Percentiles rank a stretch among this genome's conserved stretches.
Evolutionary conservation across 2,329 filamentous ascomycete genomes (phyloP).

Genomic region (Colletotrichum sp.): DNA sequence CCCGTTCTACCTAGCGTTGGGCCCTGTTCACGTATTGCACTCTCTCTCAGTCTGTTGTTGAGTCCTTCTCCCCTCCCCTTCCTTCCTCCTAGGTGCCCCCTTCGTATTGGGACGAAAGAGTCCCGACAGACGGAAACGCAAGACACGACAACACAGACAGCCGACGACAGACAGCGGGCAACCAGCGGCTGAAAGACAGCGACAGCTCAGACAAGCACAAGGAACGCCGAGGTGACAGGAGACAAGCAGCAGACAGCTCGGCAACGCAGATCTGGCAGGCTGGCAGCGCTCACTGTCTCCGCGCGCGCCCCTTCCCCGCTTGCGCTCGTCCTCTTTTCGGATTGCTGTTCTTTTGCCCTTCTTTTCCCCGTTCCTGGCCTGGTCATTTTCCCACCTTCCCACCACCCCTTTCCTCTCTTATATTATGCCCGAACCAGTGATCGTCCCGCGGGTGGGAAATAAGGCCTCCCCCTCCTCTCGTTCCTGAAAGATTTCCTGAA

Average conservation of each 20-base stretch:
- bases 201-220: not conserved
- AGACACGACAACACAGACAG: not conserved
- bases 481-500: not conserved
- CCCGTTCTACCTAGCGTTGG: not conserved
- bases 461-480: constrained; percentile 1
- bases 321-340: not conserved
- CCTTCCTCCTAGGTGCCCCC: not conserved
- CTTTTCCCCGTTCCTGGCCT: not conserved
- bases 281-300: not conserved
- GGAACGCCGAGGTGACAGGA: constrained; percentile 13
- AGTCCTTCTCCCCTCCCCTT: not conserved
- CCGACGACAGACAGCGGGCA: not conserved
- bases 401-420: not conserved
- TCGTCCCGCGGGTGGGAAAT: not conserved
- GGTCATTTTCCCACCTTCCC: not conserved
- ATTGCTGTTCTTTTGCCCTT: not conserved
- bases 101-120: constrained; percentile 3
- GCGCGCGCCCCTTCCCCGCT: not conserved
- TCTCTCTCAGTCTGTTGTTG: not conserved
- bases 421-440: constrained; percentile 8
- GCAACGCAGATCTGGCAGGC: not conserved
- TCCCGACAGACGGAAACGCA: not conserved
- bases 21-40: not conserved
- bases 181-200: not conserved
- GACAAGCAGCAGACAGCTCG: constrained; percentile 12